Conservation (phyloP, 306 rosid species). For the Amphicarpaea edgeworthii region DNA sequence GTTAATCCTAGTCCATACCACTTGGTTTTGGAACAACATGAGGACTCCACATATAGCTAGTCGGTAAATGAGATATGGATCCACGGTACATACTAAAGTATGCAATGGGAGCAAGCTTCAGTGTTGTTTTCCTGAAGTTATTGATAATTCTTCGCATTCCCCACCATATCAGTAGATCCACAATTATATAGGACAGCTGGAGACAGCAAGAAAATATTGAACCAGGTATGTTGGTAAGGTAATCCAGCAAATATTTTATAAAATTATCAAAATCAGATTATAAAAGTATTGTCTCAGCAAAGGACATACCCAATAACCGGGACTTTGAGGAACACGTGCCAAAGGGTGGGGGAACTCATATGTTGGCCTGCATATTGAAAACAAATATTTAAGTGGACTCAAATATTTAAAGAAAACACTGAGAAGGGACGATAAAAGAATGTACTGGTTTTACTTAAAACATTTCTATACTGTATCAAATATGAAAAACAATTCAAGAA, state of each 20-base stretch:
- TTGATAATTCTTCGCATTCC: slow-evolving; percentile 86
- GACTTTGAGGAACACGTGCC: slow-evolving; percentile 92
- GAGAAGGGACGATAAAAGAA: slow-evolving; percentile 24
- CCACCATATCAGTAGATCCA: slow-evolving; percentile 97
- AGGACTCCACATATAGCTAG: slow-evolving; percentile 97
- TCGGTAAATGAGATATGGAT: slow-evolving; percentile 96
- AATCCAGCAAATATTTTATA: slow-evolving; percentile 38
- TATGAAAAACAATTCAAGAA: slow-evolving; percentile 34
- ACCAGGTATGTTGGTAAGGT: slow-evolving; percentile 35
- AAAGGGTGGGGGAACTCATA: slow-evolving; percentile 91
- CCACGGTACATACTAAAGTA: slow-evolving; percentile 94
- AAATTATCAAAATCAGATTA: slow-evolving; percentile 43
- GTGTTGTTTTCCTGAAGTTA: slow-evolving; percentile 82
- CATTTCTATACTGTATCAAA: slow-evolving; percentile 9
- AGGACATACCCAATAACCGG: slow-evolving; percentile 91
- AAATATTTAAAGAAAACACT: slow-evolving; percentile 2
- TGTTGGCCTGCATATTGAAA: slow-evolving; percentile 84
- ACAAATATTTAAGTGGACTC: slow-evolving; percentile 44
- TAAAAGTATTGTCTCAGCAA: slow-evolving; percentile 17
- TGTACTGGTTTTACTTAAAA: slow-evolving; percentile 20
- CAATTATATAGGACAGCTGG: slow-evolving; percentile 89
- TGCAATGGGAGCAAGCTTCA: slow-evolving; percentile 95
- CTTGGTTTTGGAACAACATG: slow-evolving; percentile 93
- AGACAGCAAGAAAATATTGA: slow-evolving; percentile 51
- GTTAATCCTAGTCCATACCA: slow-evolving; percentile 59